A percentile compares a stretch with the other conserved stretches of the same genome.
Evolutionary conservation across 805 yeast species (phyloP).

Genomic region (Kodamaea neixiangensis): DNA sequence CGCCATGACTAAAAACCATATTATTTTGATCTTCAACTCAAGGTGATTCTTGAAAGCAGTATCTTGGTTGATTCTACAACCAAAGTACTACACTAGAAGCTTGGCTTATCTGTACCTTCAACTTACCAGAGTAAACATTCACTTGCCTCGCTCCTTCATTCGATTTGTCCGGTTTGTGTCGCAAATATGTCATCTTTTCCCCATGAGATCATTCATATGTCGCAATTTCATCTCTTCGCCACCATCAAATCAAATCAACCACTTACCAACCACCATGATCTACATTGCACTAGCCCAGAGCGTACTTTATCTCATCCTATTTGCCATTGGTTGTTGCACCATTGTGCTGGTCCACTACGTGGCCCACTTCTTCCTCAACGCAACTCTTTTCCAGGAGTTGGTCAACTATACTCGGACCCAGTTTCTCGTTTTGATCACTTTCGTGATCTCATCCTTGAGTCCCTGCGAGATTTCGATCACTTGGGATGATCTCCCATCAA

Average conservation of each 20-base stretch:
- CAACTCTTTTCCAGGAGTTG: slow-evolving; percentile 37
- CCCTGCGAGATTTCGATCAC: slow-evolving; percentile 57
- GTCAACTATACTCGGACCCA: slow-evolving; percentile 57
- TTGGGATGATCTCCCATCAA: slow-evolving; percentile 35
- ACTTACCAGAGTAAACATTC: too few relatives aligned
- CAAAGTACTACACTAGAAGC: too few relatives aligned
- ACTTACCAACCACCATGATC: not conserved
- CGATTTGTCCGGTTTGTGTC: not conserved
- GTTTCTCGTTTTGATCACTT: slow-evolving; percentile 56
- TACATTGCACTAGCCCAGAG: not conserved
- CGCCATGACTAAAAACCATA: too few relatives aligned
- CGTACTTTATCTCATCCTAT: not conserved
- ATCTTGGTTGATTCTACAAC: too few relatives aligned
- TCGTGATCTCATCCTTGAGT: slow-evolving; percentile 50
- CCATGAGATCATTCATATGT: not conserved
- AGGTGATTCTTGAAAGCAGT: too few relatives aligned
- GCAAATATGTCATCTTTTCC: not conserved
- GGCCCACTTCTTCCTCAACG: slow-evolving; percentile 3
- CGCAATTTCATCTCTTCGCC: not conserved
- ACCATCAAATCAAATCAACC: not conserved
- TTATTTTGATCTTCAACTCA: too few relatives aligned
- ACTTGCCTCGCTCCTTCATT: too few relatives aligned
- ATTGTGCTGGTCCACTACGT: slow-evolving; percentile 1
- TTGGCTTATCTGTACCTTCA: too few relatives aligned
- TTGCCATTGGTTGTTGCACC: slow-evolving; percentile 5